A percentile compares a stretch with the other conserved stretches of the same genome.
phyloP scores from a whole-genome alignment of 371 early-diverging fungal species.

The Phascolomyces articulosus region DNA sequence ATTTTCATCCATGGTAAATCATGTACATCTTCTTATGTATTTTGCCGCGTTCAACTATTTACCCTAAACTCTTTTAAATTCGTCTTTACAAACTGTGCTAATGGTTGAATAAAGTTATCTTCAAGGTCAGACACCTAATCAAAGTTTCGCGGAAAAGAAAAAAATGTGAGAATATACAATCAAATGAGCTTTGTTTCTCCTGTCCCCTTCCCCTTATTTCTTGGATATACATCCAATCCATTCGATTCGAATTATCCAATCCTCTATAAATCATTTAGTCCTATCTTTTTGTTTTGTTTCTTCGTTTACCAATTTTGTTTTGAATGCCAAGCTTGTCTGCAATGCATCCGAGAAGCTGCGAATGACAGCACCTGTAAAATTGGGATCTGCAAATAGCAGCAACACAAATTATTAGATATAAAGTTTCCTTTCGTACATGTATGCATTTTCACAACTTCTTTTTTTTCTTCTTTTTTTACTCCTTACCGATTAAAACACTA shows the following conservation, averaged over 20 bases:
- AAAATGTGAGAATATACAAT: conserved; percentile 11
- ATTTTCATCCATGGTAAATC: too few species aligned
- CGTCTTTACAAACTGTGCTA: conserved; percentile 62
- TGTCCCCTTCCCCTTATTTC: conserved; percentile 10
- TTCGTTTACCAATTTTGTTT: conserved; percentile 55
- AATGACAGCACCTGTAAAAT: conserved; percentile 50
- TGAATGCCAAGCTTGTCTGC: conserved; percentile 56
- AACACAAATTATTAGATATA: not conserved
- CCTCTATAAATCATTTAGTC: too few species aligned
- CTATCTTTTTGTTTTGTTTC: conserved; percentile 15
- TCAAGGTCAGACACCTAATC: conserved; percentile 59
- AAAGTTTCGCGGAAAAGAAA: conserved; percentile 13
- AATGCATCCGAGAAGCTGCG: conserved; percentile 57
- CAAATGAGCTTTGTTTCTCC: too few species aligned
- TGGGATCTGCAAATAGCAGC: conserved; percentile 30
- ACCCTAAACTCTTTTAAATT: conserved; percentile 45
- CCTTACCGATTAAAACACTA: conserved; percentile 45
- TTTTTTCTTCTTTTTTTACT: not conserved
- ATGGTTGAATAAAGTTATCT: conserved; percentile 63
- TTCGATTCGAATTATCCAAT: too few species aligned
- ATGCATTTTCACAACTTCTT: not conserved
- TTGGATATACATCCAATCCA: too few species aligned
- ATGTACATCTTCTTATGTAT: not conserved
- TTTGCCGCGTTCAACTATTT: not conserved
- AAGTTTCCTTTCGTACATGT: not conserved